Evolutionary conservation across 208 protist species (phyloP).

Genomic region (Trypanosoma boissoni): DNA sequence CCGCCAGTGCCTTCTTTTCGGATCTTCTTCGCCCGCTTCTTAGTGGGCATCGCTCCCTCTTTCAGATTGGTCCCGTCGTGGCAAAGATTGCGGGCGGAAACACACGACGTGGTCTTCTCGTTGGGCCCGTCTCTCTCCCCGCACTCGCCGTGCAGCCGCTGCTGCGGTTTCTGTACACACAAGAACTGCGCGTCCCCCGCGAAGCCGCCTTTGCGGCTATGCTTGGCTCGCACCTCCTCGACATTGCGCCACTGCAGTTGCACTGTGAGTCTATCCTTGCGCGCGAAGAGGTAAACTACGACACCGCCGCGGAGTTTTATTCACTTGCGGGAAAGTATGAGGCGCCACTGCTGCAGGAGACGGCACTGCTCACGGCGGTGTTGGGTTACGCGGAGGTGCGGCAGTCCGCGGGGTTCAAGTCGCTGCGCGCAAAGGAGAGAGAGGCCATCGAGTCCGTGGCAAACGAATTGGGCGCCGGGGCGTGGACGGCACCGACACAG

Average conservation of each 20-base stretch:
- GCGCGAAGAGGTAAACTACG: slow-evolving; percentile 79
- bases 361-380: slow-evolving; percentile 66
- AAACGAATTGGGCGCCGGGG: slow-evolving; percentile 48
- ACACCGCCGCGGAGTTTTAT: slow-evolving; percentile 71
- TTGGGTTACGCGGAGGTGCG: slow-evolving; percentile 60
- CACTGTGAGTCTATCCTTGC: slow-evolving; percentile 75
- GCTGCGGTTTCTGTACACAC: slow-evolving; percentile 74
- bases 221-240: slow-evolving; percentile 61
- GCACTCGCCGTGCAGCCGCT: slow-evolving; percentile 53
- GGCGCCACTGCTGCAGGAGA: slow-evolving; percentile 72
- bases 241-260: slow-evolving; percentile 53
- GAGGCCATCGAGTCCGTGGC: slow-evolving; percentile 62
- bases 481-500: slow-evolving; percentile 62
- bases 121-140: slow-evolving; percentile 72
- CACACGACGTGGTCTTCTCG: slow-evolving; percentile 57
- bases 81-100: slow-evolving; percentile 41
- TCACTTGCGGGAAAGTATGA: slow-evolving; percentile 62
- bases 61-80: slow-evolving; percentile 49
- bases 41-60: slow-evolving; percentile 35
- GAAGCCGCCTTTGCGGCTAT: slow-evolving; percentile 61
- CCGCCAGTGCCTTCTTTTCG: slow-evolving; percentile 61
- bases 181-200: slow-evolving; percentile 40
- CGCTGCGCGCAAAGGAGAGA: slow-evolving; percentile 44
- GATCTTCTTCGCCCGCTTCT: slow-evolving; percentile 72
- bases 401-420: slow-evolving; percentile 37